Evolutionary conservation across 2,329 filamentous ascomycete genomes (phyloP), one percentile per base, ranked within the genome.

Genomic region (Fusarium marasasianum): DNA sequence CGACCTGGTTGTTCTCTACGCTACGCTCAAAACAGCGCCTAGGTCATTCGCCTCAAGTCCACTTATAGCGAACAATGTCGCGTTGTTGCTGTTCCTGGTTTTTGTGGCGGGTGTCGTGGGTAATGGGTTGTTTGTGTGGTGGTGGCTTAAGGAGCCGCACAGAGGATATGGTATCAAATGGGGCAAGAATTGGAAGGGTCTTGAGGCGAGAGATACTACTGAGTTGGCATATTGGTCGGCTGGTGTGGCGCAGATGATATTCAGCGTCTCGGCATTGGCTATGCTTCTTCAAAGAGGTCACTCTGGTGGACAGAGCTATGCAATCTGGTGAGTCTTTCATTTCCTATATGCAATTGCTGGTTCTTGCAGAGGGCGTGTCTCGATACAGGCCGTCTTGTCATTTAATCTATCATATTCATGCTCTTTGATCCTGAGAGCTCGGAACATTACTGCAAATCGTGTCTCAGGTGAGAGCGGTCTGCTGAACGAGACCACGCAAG

Each of bases 141-240:
- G 86, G 86, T 89, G 86, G 86, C 76, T 87, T 6, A 77, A 78
- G 43, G 78, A 80, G 72, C 84, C 84, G 26, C 83, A 84, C 22
- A 78, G 81, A 15, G 83, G 83, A 3, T 80, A 79, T 51, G 83
- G 84, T 4, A 80, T 85, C 70, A 86, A 87, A 74, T 80, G 84
- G 60, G 86, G 86, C 51, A 86, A 85, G 78, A 83, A 81, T 72
- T 85, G 81, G 77, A 80, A 83, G 76, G 83, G 80, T 31, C 78
- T 69, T 50, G 83, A 82, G 68, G 83, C 78, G 50, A 81, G 79
- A 38, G 87, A 89, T 77, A 85, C 83, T 37, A 87, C 86, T 6
- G 87, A 89, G 79, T 72, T 88, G 75, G 83, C 84, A 3, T 87
- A 83, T 60, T 88, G 86, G 84, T 85, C 84, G 13, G 85, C 85